Percentiles rank a stretch among this genome's conserved stretches.
phyloP scores from a whole-genome alignment of 2,329 filamentous ascomycete species.

The Phialophora macrospora region DNA sequence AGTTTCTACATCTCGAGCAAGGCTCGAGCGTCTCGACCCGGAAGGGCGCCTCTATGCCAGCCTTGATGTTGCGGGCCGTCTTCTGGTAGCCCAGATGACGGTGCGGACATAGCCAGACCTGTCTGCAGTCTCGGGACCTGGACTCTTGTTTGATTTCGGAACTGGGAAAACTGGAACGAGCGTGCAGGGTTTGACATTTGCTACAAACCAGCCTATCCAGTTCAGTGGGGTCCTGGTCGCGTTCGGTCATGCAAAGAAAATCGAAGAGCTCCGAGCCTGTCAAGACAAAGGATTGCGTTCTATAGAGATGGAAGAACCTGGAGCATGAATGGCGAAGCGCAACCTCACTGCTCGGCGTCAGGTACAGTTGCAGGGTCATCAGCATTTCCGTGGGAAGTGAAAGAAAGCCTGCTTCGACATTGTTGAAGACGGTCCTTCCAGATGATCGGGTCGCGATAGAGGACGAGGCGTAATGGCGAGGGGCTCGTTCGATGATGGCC shows the following conservation, averaged over 20 bases:
- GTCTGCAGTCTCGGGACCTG: constrained; percentile 36
- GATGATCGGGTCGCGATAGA: constrained; percentile 36
- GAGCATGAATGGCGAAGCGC: constrained; percentile 38
- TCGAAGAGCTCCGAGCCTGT: constrained; percentile 38
- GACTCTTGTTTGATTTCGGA: constrained; percentile 33
- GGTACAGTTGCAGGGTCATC: constrained; percentile 34
- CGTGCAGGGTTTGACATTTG: constrained; percentile 36
- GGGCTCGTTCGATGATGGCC: constrained; percentile 33
- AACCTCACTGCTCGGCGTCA: constrained; percentile 36
- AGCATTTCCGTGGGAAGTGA: constrained; percentile 39
- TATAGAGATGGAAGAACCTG: constrained; percentile 38
- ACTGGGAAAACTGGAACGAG: constrained; percentile 33
- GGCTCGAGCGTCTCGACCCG: constrained; percentile 36
- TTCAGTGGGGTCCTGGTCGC: constrained; percentile 37
- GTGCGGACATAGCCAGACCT: constrained; percentile 40
- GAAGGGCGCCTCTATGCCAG: constrained; percentile 38
- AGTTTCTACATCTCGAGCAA: constrained; percentile 38
- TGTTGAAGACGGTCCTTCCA: constrained; percentile 39
- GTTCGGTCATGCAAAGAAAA: constrained; percentile 39
- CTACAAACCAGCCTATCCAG: constrained; percentile 37
- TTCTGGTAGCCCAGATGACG: constrained; percentile 36
- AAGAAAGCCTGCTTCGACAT: constrained; percentile 37
- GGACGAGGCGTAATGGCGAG: constrained; percentile 26
- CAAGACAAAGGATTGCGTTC: constrained; percentile 35
- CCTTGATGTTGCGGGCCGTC: constrained; percentile 36